Percentiles rank a stretch among this genome's conserved stretches.
phyloP scores from a whole-genome alignment of 1,284 basidiomycete species.

The Mrakiaceae sp. region DNA sequence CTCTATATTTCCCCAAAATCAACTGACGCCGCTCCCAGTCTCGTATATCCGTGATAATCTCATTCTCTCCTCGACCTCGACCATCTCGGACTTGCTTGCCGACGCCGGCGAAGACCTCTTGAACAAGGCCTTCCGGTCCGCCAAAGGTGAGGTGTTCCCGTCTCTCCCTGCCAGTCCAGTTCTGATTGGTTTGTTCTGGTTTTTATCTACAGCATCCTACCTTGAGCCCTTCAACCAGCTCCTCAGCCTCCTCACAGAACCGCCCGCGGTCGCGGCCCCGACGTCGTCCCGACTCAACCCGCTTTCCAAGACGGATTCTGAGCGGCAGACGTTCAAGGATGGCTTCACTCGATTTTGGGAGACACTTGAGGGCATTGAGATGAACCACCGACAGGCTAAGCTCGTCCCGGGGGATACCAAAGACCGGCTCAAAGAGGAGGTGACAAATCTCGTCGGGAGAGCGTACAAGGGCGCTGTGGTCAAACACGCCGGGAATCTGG shows the following conservation, averaged over 20 bases:
- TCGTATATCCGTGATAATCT: slow-evolving; percentile 33
- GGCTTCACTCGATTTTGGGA: slow-evolving; percentile 32
- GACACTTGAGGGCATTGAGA: slow-evolving; percentile 29
- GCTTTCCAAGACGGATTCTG: slow-evolving; percentile 6
- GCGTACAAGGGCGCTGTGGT: slow-evolving; percentile 26
- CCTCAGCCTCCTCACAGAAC: slow-evolving; percentile 23
- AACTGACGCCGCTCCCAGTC: slow-evolving; percentile 22
- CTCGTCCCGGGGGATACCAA: slow-evolving; percentile 29
- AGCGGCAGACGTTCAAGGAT: slow-evolving; percentile 32
- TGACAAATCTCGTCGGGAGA: slow-evolving; percentile 25
- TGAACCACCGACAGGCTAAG: slow-evolving; percentile 24
- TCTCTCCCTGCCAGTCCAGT: not conserved
- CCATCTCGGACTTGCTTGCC: slow-evolving; percentile 32
- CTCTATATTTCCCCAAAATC: not conserved
- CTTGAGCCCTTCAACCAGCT: slow-evolving; percentile 28
- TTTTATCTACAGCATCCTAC: slow-evolving; percentile 20
- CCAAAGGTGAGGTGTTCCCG: slow-evolving; percentile 23
- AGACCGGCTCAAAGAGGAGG: slow-evolving; percentile 30
- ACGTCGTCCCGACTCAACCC: slow-evolving; percentile 20
- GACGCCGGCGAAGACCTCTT: slow-evolving; percentile 34
- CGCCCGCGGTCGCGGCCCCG: slow-evolving; percentile 23
- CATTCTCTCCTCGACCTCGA: slow-evolving; percentile 24
- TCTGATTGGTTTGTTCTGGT: slow-evolving; percentile 15
- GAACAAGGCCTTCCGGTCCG: slow-evolving; percentile 32
- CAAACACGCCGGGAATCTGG: slow-evolving; percentile 24